Conservation (phyloP, 495 filamentous ascomycete genomes). For the Achaetomiella virescens region DNA sequence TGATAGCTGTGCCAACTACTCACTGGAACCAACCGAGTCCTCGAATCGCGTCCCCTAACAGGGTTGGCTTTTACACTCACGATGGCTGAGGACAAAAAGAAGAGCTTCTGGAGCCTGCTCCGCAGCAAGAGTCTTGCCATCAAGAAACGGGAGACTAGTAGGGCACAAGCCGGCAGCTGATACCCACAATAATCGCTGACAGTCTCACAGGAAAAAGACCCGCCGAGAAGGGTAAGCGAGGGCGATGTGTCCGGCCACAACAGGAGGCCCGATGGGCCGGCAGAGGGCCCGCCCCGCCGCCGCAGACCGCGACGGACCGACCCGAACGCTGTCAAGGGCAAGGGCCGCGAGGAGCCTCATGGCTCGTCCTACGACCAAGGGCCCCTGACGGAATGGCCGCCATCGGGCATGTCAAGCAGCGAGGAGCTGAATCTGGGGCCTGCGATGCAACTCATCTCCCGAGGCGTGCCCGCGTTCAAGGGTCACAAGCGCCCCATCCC, state of each 20-base stretch:
- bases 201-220: constrained; percentile 9
- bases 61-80: not conserved
- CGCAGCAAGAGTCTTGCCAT: constrained; percentile 16
- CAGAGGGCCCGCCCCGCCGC: constrained; percentile 21
- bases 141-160: constrained; percentile 12
- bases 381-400: constrained; percentile 44
- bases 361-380: constrained; percentile 29
- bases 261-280: constrained; percentile 9
- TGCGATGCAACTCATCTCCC: constrained; percentile 43
- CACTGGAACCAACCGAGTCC: not conserved
- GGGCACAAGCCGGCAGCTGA: not conserved
- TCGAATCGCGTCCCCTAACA: not conserved
- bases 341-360: constrained; percentile 33
- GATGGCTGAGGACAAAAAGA: constrained; percentile 16
- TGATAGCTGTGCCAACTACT: not conserved
- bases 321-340: constrained; percentile 36
- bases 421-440: constrained; percentile 41
- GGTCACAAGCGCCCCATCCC: constrained; percentile 42
- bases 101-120: constrained; percentile 18
- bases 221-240: constrained; percentile 10
- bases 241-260: constrained; percentile 4
- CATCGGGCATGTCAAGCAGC: constrained; percentile 34
- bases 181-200: constrained; percentile 5
- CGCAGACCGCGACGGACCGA: constrained; percentile 38
- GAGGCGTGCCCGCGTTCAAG: constrained; percentile 41